A percentile compares a stretch with the other conserved stretches of the same genome.
Evolutionary conservation across 2,329 filamentous ascomycete species (phyloP).

Genomic region (Botrytis galanthina): DNA sequence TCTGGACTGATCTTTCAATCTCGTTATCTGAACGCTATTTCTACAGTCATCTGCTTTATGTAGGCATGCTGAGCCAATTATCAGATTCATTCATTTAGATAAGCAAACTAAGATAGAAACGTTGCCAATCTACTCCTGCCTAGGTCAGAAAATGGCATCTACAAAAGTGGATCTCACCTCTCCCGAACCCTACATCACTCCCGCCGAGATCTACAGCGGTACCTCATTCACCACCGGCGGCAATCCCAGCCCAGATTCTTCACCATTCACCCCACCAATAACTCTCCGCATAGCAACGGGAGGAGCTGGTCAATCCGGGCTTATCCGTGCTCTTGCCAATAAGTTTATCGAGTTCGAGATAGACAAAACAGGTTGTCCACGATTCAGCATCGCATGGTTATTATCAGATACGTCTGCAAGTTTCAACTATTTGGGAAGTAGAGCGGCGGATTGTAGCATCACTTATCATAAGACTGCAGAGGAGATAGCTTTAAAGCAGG

Average conservation of each 20-base stretch:
- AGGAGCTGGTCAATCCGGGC: conserved; percentile 39
- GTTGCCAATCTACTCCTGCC: neutral
- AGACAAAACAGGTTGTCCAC: conserved; percentile 30
- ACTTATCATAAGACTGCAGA: conserved; percentile 47
- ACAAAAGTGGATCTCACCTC: neutral
- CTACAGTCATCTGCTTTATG: too few relatives aligned
- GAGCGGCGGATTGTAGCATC: conserved; percentile 45
- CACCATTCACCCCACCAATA: neutral
- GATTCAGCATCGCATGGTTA: conserved; percentile 47
- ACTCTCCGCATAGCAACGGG: conserved; percentile 38
- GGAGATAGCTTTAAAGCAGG: conserved; percentile 44
- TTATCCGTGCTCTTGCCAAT: conserved; percentile 41
- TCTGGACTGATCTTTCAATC: neutral
- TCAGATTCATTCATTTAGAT: neutral
- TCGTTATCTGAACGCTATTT: neutral
- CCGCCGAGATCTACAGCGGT: conserved; percentile 19
- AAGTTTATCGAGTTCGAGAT: conserved; percentile 41
- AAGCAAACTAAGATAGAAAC: neutral
- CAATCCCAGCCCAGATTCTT: neutral
- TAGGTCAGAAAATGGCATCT: conserved; percentile 11
- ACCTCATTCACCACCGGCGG: neutral
- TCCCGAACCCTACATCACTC: conserved; percentile 17
- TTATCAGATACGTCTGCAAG: conserved; percentile 47
- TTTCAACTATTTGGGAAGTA: conserved; percentile 44
- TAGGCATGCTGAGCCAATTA: neutral